These are phyloP conservation scores for Cladophialophora immunda DNA, from an alignment of 2,329 filamentous ascomycete species.

Conservation along the genomic window DNA sequence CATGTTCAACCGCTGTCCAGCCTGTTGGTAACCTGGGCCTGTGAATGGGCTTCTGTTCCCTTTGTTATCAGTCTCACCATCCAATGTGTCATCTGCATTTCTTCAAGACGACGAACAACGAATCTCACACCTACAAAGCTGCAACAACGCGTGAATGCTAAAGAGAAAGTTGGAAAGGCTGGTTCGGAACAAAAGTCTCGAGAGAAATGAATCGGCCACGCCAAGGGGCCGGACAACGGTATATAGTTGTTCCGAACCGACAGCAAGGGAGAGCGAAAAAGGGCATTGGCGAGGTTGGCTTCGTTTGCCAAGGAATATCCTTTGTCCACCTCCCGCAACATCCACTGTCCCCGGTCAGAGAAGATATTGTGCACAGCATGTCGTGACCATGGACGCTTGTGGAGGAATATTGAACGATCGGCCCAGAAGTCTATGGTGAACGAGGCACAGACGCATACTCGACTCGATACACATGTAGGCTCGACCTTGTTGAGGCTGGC, in stretches of 20 bases:
- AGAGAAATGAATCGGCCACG: background rate
- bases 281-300: no score
- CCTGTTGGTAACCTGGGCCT: background rate
- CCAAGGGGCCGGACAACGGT: background rate
- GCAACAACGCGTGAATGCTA: background rate
- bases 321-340: background rate
- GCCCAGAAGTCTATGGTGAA: background rate
- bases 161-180: background rate
- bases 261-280: no score
- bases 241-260: constrained; percentile 2
- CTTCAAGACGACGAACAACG: background rate
- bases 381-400: background rate
- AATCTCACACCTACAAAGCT: background rate
- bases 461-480: background rate
- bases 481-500: background rate
- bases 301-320: no score
- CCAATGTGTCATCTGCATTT: background rate
- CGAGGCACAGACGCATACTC: background rate
- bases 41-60: background rate
- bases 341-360: background rate
- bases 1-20: background rate
- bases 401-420: background rate
- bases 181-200: background rate
- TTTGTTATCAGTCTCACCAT: background rate
- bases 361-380: background rate